phyloP scores from a whole-genome alignment of 1,139 yeast species.

The Candida buenavistaensis region DNA sequence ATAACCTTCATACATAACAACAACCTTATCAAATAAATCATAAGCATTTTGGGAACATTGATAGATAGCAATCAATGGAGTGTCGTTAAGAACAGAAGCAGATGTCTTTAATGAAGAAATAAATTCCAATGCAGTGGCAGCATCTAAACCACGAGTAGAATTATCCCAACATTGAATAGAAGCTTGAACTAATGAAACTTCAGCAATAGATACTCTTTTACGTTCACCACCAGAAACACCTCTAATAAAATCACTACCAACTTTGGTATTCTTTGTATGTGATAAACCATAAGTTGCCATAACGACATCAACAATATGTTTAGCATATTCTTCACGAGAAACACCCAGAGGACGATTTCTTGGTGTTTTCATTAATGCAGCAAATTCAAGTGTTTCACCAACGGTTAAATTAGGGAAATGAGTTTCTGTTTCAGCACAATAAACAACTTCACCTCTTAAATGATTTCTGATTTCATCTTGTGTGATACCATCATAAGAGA shows the following conservation, averaged over 20 bases:
- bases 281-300: constrained; percentile 22
- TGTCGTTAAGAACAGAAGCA: constrained; percentile 56
- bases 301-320: constrained; percentile 23
- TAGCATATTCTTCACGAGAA: constrained; percentile 38
- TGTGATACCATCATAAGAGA: constrained; percentile 34
- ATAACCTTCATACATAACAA: constrained; percentile 51
- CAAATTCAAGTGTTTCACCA: constrained; percentile 50
- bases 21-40: constrained; percentile 66
- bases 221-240: constrained; percentile 49
- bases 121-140: constrained; percentile 69
- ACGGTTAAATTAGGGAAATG: constrained; percentile 58
- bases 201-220: constrained; percentile 46
- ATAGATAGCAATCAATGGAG: constrained; percentile 76
- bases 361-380: constrained; percentile 45
- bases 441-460: constrained; percentile 54
- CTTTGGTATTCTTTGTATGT: constrained; percentile 23
- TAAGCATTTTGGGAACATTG: constrained; percentile 46
- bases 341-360: constrained; percentile 35
- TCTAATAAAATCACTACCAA: constrained; percentile 32
- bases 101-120: constrained; percentile 64
- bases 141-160: constrained; percentile 61
- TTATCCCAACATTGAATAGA: constrained; percentile 60
- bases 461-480: constrained; percentile 27
- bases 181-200: constrained; percentile 39
- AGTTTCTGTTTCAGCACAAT: constrained; percentile 53